Evolutionary conservation across 306 rosid species (phyloP), one percentile per base, ranked within the genome.

Genomic region (Quillaja saponaria): DNA sequence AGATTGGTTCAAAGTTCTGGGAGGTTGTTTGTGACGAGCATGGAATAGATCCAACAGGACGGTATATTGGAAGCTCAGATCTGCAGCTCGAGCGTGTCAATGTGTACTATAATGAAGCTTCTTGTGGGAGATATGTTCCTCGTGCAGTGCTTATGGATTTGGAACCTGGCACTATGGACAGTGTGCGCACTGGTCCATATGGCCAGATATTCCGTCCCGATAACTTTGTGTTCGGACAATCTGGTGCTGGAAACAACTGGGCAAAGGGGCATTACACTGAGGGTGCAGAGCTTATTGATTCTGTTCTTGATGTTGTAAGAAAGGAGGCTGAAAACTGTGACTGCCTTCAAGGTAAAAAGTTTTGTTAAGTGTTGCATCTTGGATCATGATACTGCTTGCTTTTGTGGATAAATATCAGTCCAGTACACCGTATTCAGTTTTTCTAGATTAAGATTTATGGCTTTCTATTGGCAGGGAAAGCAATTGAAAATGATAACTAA

Each of bases 161-260:
- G 34, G 86, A 81, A 71, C 86, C 83, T 0, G 86, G 86, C 3
- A 81, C 86, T 3, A 81, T 81, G 83, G 86, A 81, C 76, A 78
- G 83, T 41, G 83, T 81, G 10, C 81, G 86, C 6, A 77, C 86
- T 0, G 81, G 86, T 34, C 86, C 83, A 1, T 81, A 81, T 19
- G 86, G 86, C 0, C 83, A 81, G 83, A 78, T 78, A 67, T 81
- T 81, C 70, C 76, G 86, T 3, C 86, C 86, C 0, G 86, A 81
- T 21, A 81, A 81, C 81, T 81, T 81, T 8, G 86, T 81, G 0
- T 81, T 81, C 49, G 86, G 86, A 10, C 86, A 81, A 78, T 77
- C 81, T 14, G 86, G 86, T 5, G 86, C 86, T 12, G 86, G 86
- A 15, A 81, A 81, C 78, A 81, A 81, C 55, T 81, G 86, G 86